phyloP scores from a whole-genome alignment of 208 protist genomes.

The Trichomonas vaginalis region DNA sequence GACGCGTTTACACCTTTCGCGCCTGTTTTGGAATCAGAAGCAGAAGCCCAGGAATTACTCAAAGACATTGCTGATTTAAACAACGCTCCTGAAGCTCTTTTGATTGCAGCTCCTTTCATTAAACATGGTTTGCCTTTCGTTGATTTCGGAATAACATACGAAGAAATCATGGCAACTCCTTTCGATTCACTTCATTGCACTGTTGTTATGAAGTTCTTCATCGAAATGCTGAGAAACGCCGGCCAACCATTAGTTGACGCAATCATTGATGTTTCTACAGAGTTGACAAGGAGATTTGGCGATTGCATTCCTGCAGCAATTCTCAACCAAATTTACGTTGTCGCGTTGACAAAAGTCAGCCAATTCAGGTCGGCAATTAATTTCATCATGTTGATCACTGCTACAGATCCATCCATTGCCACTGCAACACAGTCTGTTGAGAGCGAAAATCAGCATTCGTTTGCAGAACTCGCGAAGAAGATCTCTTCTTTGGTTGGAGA shows the following conservation, averaged over 20 bases:
- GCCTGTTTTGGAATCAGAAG: background rate
- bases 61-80: background rate
- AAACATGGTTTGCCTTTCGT: background rate
- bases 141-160: background rate
- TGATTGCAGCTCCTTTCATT: conserved; percentile 1
- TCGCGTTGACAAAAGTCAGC: conserved; percentile 32
- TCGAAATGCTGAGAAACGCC: background rate
- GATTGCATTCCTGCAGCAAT: background rate
- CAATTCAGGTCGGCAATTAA: conserved; percentile 62
- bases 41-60: background rate
- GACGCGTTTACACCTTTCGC: background rate
- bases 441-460: background rate
- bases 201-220: background rate
- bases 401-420: background rate
- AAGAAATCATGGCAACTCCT: background rate
- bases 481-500: background rate
- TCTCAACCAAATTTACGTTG: background rate
- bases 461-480: background rate
- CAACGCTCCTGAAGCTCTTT: background rate
- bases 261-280: background rate
- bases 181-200: background rate
- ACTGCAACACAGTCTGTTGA: background rate
- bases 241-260: background rate
- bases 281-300: background rate
- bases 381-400: conserved; percentile 49